Evolutionary conservation across 495 filamentous ascomycete species (phyloP), one percentile per base, ranked within the genome.

Genomic region (Aspergillus mulundensis): DNA sequence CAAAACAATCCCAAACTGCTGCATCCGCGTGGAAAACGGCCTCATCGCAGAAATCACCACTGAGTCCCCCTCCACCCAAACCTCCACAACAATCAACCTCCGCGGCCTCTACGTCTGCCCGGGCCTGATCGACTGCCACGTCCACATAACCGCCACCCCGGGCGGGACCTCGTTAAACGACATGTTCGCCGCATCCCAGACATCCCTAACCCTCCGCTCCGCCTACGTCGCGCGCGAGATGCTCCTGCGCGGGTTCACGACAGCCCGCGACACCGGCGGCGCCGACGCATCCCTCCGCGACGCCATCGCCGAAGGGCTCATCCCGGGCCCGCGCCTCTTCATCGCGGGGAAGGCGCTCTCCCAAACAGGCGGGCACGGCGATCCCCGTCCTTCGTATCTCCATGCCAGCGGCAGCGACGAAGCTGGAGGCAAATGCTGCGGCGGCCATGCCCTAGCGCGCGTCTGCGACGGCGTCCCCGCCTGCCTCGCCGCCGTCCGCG

Each of bases 101-200:
- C 62, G 62, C 0, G 75, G 74, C 15, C 74, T 72, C 39, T 84
- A 76, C 51, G 44, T 84, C 0, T 76, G 76, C 20, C 81, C 81
- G 0, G 82, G 81, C 5, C 65, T 85, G 2, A 81, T 84, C n/a
- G 82, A 85, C 62, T 74, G 71, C 59, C 82, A 84, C 56, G 80
- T 84, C 7, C 82, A 84, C 47, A 66, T 84, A 40, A 63, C 67
- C 10, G 69, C 79, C 0, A 70, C 69, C 0, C 76, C 77, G 0
- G 75, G 77, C n/a, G 65, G 70, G 24, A 52, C 58, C 36, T 56
- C 55, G 12, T 49, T 73, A 24, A 60, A 53, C 5, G 59, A 69
- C 15, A 59, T 67, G 5, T 43, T 36, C 3, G n/a, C 23, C 2
- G 15, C 39, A 7, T 43, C 64, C 43, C 57, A 11, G 36, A 67